Conservation (phyloP, 495 filamentous ascomycete species). For the Glarea lozoyensis region DNA sequence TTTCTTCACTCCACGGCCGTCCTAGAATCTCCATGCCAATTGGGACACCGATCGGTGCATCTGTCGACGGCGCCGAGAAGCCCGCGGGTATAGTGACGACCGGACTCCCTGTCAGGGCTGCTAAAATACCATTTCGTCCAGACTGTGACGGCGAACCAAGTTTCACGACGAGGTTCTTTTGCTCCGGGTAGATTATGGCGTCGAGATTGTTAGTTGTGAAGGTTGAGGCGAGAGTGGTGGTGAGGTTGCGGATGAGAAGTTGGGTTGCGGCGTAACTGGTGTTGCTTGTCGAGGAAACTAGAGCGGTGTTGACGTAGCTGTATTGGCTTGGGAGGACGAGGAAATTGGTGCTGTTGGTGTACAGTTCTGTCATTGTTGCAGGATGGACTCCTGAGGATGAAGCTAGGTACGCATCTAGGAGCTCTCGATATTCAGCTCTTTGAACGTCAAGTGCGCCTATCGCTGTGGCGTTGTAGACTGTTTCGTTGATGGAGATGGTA, state of each 20-base stretch:
- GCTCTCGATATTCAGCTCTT: conserved; percentile 44
- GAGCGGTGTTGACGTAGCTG: conserved; percentile 37
- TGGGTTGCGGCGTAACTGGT: conserved; percentile 33
- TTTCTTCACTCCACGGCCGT: conserved; percentile 39
- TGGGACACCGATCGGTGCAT: conserved; percentile 47
- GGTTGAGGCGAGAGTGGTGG: conserved; percentile 31
- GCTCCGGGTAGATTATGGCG: conserved; percentile 57
- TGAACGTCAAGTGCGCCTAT: conserved; percentile 47
- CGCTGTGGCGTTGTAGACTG: conserved; percentile 38
- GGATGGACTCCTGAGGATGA: conserved; percentile 25
- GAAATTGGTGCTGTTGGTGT: conserved; percentile 32
- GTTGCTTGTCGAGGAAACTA: conserved; percentile 36
- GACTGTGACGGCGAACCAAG: conserved; percentile 44
- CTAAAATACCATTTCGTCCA: conserved; percentile 56
- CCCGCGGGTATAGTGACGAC: conserved; percentile 48
- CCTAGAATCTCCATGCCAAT: conserved; percentile 60
- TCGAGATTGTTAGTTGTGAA: conserved; percentile 42
- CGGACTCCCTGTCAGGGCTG: conserved; percentile 53
- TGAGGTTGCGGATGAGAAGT: conserved; percentile 37
- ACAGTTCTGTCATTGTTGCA: conserved; percentile 34
- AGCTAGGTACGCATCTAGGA: conserved; percentile 39
- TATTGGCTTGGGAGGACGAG: conserved; percentile 51
- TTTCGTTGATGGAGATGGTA: conserved; percentile 38
- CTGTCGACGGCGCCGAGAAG: conserved; percentile 27
- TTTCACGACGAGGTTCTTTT: conserved; percentile 51